Evolutionary conservation across 345 rosid genomes (phyloP).

Genomic region (Hypericum androsaemum): DNA sequence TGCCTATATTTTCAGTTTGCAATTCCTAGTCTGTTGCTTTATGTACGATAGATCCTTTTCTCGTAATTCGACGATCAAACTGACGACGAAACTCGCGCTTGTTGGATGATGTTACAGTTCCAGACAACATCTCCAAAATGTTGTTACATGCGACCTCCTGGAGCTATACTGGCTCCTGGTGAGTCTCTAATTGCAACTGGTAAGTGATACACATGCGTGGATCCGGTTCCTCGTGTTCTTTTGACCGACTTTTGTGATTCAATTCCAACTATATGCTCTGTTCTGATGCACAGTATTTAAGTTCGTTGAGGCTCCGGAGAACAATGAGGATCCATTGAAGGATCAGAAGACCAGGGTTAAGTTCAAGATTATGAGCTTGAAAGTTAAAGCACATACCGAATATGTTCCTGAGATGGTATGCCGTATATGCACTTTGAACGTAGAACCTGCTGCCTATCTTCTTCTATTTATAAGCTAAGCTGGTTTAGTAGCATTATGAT

Average conservation of each 20-base stretch:
- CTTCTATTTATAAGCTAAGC: too few species aligned
- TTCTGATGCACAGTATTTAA: slow-evolving; percentile 21
- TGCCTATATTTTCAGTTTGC: neutral
- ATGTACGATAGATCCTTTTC: neutral
- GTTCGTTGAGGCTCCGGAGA: slow-evolving; percentile 31
- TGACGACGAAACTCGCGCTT: neutral
- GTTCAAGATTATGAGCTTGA: slow-evolving; percentile 30
- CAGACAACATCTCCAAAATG: slow-evolving; percentile 32
- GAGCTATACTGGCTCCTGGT: slow-evolving; percentile 28
- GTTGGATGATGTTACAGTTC: slow-evolving; percentile 10
- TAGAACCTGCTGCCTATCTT: too few species aligned
- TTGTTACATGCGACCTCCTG: slow-evolving; percentile 32
- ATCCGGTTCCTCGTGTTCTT: neutral
- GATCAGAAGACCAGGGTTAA: slow-evolving; percentile 28
- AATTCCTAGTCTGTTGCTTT: neutral
- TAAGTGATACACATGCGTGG: slow-evolving; percentile 2
- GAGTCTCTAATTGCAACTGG: slow-evolving; percentile 29
- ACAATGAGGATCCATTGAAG: slow-evolving; percentile 16
- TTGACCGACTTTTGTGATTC: neutral
- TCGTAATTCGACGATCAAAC: neutral
- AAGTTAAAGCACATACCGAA: slow-evolving; percentile 23
- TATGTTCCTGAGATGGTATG: slow-evolving; percentile 29
- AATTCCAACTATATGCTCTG: neutral
- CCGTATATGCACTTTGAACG: neutral
- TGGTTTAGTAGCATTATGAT: too few species aligned